These are phyloP conservation scores for Pythium brassicae DNA, from an alignment of 352 stramenopile species.

Conservation along the genomic window DNA sequence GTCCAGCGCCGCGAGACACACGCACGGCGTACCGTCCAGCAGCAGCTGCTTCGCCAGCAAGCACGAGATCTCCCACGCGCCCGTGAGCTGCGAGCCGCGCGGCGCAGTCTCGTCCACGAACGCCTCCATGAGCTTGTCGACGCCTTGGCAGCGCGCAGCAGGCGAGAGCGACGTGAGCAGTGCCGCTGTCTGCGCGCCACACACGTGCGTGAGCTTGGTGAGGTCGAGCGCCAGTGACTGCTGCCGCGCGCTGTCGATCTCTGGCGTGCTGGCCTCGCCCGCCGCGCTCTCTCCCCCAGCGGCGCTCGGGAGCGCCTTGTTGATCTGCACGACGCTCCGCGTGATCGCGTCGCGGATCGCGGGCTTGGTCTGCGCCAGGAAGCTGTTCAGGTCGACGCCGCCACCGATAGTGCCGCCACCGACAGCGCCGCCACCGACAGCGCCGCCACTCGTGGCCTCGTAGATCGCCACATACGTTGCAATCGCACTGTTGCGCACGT, in stretches of 20 bases:
- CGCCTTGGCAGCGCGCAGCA: slow-evolving; percentile 37
- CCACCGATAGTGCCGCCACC: slow-evolving; percentile 20
- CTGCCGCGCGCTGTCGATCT: slow-evolving; percentile 53
- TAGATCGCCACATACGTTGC: slow-evolving; percentile 67
- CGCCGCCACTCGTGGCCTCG: slow-evolving; percentile 54
- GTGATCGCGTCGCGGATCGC: slow-evolving; percentile 73
- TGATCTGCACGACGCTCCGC: slow-evolving; percentile 63
- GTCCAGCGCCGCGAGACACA: slow-evolving; percentile 53
- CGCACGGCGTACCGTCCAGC: slow-evolving; percentile 33
- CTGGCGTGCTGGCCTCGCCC: slow-evolving; percentile 18
- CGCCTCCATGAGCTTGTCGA: slow-evolving; percentile 50
- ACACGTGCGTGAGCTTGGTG: slow-evolving; percentile 53
- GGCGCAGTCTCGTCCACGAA: slow-evolving; percentile 30
- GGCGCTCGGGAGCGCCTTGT: slow-evolving; percentile 25
- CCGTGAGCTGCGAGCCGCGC: slow-evolving; percentile 38
- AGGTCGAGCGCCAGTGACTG: slow-evolving; percentile 52
- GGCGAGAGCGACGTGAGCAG: slow-evolving; percentile 40
- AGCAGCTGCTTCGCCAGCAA: slow-evolving; percentile 65
- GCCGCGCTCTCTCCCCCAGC: slow-evolving; percentile 7
- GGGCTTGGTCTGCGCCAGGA: slow-evolving; percentile 57
- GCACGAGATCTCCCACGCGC: slow-evolving; percentile 69
- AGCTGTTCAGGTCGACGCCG: slow-evolving; percentile 56
- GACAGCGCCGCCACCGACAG: slow-evolving; percentile 20
- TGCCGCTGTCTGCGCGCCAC: slow-evolving; percentile 43
- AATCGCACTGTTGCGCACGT: slow-evolving; percentile 69